These are phyloP conservation scores for Rhizopus sp. DNA, from an alignment of 371 early-diverging fungal genomes.

Conservation along the genomic window DNA sequence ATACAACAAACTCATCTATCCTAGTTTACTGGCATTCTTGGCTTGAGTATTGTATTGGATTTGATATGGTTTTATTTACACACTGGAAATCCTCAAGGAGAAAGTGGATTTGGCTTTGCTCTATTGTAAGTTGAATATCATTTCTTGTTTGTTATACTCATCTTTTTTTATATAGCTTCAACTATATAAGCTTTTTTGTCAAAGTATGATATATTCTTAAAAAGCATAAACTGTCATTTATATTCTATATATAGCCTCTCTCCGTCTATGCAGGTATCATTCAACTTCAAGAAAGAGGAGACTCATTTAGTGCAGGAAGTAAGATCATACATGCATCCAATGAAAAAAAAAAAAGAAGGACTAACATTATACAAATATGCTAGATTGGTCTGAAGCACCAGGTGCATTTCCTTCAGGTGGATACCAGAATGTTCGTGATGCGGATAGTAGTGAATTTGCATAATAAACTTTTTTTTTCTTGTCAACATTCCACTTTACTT, in stretches of 20 bases:
- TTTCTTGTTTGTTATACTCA: not conserved
- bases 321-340: constrained; percentile 2
- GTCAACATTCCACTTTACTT: too few relatives aligned
- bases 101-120: constrained; percentile 47
- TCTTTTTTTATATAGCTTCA: constrained; percentile 34
- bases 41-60: constrained; percentile 47
- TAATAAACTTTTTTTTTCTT: not conserved
- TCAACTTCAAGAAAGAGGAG: constrained; percentile 48
- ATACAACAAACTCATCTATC: not conserved
- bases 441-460: constrained; percentile 32
- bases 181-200: constrained; percentile 43
- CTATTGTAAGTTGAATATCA: constrained; percentile 36
- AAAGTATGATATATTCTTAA: constrained; percentile 33
- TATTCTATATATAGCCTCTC: constrained; percentile 33
- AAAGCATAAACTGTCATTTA: not conserved
- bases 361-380: not conserved
- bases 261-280: constrained; percentile 43
- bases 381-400: constrained; percentile 53
- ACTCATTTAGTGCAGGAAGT: constrained; percentile 42
- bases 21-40: constrained; percentile 46
- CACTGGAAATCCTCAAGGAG: constrained; percentile 30
- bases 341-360: not conserved
- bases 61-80: constrained; percentile 51
- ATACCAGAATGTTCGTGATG: constrained; percentile 52
- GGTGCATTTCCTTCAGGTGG: constrained; percentile 50